Base-by-base conservation (phyloP, 768 basidiomycete genomes). In the Cubamyces sp. region DNA sequence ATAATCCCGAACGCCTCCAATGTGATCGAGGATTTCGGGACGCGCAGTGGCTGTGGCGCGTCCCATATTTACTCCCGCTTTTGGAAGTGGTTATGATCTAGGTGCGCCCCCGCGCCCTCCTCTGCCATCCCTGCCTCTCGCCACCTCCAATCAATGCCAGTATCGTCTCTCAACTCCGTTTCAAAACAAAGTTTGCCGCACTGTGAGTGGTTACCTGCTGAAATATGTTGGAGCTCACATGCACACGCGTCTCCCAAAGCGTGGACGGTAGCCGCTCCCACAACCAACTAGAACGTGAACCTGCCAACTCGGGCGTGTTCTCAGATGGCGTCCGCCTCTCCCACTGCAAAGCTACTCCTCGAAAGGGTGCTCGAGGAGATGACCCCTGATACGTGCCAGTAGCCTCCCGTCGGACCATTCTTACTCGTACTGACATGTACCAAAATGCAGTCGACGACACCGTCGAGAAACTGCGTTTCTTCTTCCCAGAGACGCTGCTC, bases 401-500 rank as follows among this genome's bases (percentile, higher is more conserved):
- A 34, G 34, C 34, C 34, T 34, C 11, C 5, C 9, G 6, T 11
- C 1, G 34, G 34, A 1, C 1, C 9, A 11, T 34, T 34, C 11
- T 5, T 5, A 11, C 9, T 11, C 34, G 34, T 34, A 34, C 34
- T 34, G 34, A 34, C 34, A 5, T 7, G 34, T 34, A 9, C 34
- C 9, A 34, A 34, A 5, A 34, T 9, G 78, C 81, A 60, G 69
- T 77, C 46, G 86, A 88, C 40, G 83, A 86, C 49, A 73, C 77
- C 8, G 65, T 91, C n/a, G 77, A 81, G 58, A 80, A 79, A 60
- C 79, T 92, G 11, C 78, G 81, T 25, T 73, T 79, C 42, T 70
- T 91, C 54, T 81, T 92, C 66, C 82, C 90, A 1, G 86, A 89
- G 60, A 80, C 76, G 19, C 77, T 87, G 15, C 73, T 92, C 19